These are phyloP conservation scores for Aureobasidium namibiae DNA, from an alignment of 2,329 filamentous ascomycete genomes.

Conservation along the genomic window DNA sequence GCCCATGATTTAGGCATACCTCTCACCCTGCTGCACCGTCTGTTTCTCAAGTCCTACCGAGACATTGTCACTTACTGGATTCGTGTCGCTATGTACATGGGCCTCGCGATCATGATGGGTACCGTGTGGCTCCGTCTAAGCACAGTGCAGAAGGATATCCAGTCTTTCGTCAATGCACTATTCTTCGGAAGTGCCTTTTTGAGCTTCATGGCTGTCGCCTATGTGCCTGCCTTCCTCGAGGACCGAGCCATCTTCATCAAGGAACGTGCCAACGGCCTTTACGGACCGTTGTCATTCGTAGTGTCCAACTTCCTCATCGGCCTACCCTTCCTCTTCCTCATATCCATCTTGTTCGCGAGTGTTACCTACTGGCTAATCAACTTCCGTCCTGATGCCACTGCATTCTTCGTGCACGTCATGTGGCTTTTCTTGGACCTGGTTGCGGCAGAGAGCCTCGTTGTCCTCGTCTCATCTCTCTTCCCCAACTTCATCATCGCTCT, in stretches of 20 bases:
- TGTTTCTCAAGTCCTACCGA: conserved; percentile 70
- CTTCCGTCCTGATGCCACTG: conserved; percentile 55
- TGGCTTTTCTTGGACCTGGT: conserved; percentile 81
- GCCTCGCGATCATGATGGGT: conserved; percentile 74
- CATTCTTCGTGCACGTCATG: conserved; percentile 70
- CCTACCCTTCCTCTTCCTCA: conserved; percentile 69
- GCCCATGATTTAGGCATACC: background rate
- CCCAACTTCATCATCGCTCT: conserved; percentile 72
- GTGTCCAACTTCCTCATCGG: conserved; percentile 74
- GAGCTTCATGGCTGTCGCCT: conserved; percentile 55
- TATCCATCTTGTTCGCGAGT: conserved; percentile 63
- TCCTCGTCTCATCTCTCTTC: conserved; percentile 62
- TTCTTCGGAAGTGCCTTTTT: conserved; percentile 43
- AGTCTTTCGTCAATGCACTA: conserved; percentile 71
- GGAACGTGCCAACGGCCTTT: conserved; percentile 71
- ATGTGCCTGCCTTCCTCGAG: conserved; percentile 74
- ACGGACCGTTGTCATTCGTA: conserved; percentile 62
- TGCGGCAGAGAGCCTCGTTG: conserved; percentile 72
- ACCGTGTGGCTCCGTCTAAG: conserved; percentile 71
- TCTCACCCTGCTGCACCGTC: conserved; percentile 60
- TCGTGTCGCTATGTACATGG: conserved; percentile 69
- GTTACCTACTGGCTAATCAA: conserved; percentile 73
- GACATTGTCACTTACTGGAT: conserved; percentile 77
- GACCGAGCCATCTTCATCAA: conserved; percentile 63
- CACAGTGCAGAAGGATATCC: conserved; percentile 60